These are phyloP conservation scores for Fusarium sp. DNA, from an alignment of 2,329 filamentous ascomycete genomes.

Conservation along the genomic window DNA sequence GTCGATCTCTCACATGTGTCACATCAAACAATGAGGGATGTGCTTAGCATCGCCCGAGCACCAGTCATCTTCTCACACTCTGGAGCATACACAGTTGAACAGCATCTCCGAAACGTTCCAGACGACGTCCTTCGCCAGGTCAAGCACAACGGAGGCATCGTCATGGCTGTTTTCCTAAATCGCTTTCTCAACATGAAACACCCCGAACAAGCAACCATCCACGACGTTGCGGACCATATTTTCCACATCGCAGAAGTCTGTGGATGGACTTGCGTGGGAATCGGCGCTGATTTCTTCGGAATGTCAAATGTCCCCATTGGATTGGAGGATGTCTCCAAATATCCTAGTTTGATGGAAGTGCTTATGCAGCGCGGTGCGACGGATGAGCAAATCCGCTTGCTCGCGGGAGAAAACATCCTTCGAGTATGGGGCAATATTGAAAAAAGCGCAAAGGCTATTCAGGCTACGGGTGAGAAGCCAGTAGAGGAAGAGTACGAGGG, in stretches of 20 bases:
- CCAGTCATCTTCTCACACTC: conserved; percentile 54
- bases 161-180: conserved; percentile 58
- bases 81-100: conserved; percentile 43
- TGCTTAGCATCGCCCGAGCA: conserved; percentile 44
- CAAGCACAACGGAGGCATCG: conserved; percentile 54
- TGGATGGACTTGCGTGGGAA: conserved; percentile 56
- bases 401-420: conserved; percentile 50
- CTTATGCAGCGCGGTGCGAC: conserved; percentile 51
- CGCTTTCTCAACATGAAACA: conserved; percentile 51
- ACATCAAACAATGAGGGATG: conserved; percentile 51
- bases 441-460: conserved; percentile 44
- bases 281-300: conserved; percentile 56
- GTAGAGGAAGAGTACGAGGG: conserved; percentile 50
- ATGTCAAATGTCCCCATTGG: conserved; percentile 49
- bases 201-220: conserved; percentile 50
- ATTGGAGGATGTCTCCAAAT: conserved; percentile 53
- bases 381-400: conserved; percentile 46
- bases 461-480: conserved; percentile 41
- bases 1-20: conserved; percentile 52
- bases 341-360: conserved; percentile 51
- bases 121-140: conserved; percentile 56
- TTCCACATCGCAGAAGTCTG: conserved; percentile 48
- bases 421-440: conserved; percentile 50
- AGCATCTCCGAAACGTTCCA: conserved; percentile 57
- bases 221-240: conserved; percentile 55